phyloP scores from a whole-genome alignment of 306 rosid species.

The Malus domestica region DNA sequence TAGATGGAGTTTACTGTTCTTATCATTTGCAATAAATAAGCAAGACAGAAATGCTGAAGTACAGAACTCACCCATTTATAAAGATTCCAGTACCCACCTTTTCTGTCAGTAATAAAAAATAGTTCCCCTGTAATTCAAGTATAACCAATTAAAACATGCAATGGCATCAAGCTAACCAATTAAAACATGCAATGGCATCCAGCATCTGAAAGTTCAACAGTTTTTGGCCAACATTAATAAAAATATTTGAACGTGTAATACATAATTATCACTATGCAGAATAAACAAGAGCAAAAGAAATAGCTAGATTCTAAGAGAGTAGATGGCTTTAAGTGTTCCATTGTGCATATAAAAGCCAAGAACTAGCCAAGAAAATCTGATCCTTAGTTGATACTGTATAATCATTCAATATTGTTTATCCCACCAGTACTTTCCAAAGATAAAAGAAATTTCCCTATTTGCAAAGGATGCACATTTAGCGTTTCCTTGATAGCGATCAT shows the following conservation, averaged over 20 bases:
- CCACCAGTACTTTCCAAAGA: background rate
- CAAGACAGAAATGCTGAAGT: background rate
- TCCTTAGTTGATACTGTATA: background rate
- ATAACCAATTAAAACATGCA: slow-evolving; percentile 1
- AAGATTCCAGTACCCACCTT: slow-evolving; percentile 86
- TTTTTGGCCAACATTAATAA: background rate
- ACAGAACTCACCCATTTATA: slow-evolving; percentile 75
- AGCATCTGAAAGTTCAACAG: background rate
- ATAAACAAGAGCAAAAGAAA: background rate
- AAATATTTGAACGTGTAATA: background rate
- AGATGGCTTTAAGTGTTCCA: background rate
- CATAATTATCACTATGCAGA: background rate
- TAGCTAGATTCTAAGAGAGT: background rate
- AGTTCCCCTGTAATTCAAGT: slow-evolving; percentile 67
- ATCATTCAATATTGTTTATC: background rate
- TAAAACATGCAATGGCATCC: background rate
- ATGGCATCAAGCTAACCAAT: background rate
- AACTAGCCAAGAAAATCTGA: background rate
- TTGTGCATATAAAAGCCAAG: background rate
- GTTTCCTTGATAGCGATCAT: background rate
- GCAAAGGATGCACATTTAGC: background rate
- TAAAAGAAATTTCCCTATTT: background rate
- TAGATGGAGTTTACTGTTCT: background rate
- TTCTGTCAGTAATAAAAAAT: slow-evolving; percentile 74
- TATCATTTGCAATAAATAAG: slow-evolving; percentile 3